A percentile compares a stretch with the other conserved stretches of the same genome.
Conservation (phyloP, 2,329 filamentous ascomycete genomes). For the Aspergillus sp. region DNA sequence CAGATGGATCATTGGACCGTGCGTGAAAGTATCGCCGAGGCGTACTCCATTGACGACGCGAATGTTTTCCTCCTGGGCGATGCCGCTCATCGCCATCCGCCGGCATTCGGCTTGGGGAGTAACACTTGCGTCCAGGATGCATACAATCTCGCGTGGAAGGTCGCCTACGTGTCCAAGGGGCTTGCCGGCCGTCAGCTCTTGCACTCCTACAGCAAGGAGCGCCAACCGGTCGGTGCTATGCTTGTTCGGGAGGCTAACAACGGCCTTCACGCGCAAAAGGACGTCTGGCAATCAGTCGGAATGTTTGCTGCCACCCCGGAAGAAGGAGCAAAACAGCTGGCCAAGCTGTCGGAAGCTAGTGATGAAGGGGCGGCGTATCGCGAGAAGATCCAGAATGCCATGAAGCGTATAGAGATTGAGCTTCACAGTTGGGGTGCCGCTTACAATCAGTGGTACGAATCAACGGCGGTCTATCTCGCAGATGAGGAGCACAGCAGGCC, state of each 20-base stretch:
- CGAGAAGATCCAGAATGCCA: not conserved
- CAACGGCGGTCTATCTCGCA: not conserved
- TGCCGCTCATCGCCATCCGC: constrained; percentile 7
- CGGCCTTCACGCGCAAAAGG: not conserved
- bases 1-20: constrained; percentile 2
- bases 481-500: not conserved
- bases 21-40: not conserved
- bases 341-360: not conserved
- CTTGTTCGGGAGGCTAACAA: not conserved
- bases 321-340: not conserved
- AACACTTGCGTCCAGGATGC: constrained; percentile 9
- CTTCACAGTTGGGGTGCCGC: not conserved
- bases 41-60: not conserved
- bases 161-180: constrained; percentile 6
- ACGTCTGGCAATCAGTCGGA: not conserved
- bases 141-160: constrained; percentile 9
- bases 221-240: not conserved
- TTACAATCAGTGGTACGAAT: not conserved
- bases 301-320: not conserved
- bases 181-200: not conserved
- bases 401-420: constrained; percentile 1
- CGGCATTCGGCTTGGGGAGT: constrained; percentile 4
- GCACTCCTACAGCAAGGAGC: too few species aligned
- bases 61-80: not conserved
- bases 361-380: not conserved